Evolutionary conservation across 164 flowering plant genomes (phyloP), one percentile per base, ranked within the genome.

Genomic region (Liquidambar formosana): DNA sequence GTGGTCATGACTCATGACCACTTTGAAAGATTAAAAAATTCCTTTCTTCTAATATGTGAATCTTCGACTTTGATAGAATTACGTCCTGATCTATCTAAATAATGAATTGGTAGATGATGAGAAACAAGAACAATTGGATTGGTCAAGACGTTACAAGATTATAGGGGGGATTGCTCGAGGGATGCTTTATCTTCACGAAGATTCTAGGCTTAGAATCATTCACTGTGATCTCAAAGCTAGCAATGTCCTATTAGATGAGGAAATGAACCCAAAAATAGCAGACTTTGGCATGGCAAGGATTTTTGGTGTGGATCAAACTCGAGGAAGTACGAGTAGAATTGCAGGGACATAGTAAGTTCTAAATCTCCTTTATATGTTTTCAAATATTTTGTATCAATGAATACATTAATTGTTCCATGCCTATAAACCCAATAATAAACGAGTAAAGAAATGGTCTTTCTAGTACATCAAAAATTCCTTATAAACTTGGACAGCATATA

Each of bases 201-300:
- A 26, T 27, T 58, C 61, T 25, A 26, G 19, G 15, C 13, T 58
- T 0, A 58, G 18, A 6, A 27, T 58, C n/a, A 23, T 58, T 10
- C 61, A 58, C 23, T 0, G 61, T 3, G 61, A 58, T 22, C 12
- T 58, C 23, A 58, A 57, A 58, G 41, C 61, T 8, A 58, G 61
- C 26, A 58, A 58, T 18, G 23, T 58, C 5, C n/a, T 58, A 22
- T 28, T 58, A 4, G 61, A 58, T 58, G 3, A 3, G 2, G 41
- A 25, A 4, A 58, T 58, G 61, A 26, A 4, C 61, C 61, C 61
- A 14, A 58, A 58, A 58, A 58, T 58, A 8, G 26, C 61, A 13
- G 61, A 58, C n/a, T 58, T 58, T 58, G 61, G 61, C 18, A 8
- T 23, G 38, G 61, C 61, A 2, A 58, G 19, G 13, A 58, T 58